These are phyloP conservation scores for Rhododendron simsii DNA, from an alignment of 148 eudicot species.

Conservation along the genomic window DNA sequence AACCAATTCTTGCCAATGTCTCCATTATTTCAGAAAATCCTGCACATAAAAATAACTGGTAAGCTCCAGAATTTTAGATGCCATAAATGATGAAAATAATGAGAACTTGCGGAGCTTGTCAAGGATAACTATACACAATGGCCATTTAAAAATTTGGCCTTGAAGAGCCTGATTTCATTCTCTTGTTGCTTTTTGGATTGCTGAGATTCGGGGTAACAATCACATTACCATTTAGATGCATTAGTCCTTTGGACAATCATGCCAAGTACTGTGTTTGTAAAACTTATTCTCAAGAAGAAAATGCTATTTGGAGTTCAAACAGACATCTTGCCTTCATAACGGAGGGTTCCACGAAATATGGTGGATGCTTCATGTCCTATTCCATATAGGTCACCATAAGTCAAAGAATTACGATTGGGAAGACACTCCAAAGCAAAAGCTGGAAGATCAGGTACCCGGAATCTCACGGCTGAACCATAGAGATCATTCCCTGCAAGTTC, in stretches of 20 bases:
- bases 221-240: neutral
- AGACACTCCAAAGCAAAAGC: conserved; percentile 94
- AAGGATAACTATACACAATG: neutral
- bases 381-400: conserved; percentile 81
- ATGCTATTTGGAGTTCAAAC: neutral
- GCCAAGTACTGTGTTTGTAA: neutral
- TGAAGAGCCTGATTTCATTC: neutral
- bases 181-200: neutral
- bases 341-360: conserved; percentile 90
- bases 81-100: neutral
- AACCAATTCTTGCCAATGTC: conserved; percentile 74
- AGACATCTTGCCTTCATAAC: conserved; percentile 70
- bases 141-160: neutral
- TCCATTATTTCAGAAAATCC: conserved; percentile 91
- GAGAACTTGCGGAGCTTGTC: neutral
- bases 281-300: neutral
- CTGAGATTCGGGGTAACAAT: neutral
- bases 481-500: conserved; percentile 70
- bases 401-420: conserved; percentile 89
- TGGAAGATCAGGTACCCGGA: conserved; percentile 79
- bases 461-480: conserved; percentile 70
- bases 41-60: conserved; percentile 20
- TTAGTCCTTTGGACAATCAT: neutral
- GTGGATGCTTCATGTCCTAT: conserved; percentile 78
- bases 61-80: neutral